phyloP scores from a whole-genome alignment of 1,139 yeast genomes.

The Yamadazyma blattariae region DNA sequence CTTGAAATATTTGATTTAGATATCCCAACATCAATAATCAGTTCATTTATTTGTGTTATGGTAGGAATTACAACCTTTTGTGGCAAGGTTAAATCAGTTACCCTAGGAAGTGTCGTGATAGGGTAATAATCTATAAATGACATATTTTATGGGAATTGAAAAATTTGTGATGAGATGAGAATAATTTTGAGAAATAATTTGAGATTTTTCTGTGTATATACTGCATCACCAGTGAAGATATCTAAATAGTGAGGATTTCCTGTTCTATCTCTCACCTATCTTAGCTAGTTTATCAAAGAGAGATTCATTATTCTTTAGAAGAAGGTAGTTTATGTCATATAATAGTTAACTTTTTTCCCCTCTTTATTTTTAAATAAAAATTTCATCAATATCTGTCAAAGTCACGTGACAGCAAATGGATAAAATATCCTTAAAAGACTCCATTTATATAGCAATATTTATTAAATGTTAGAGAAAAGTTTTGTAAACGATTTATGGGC shows the following conservation, averaged over 20 bases:
- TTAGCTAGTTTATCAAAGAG: too few species aligned
- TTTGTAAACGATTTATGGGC: too few species aligned
- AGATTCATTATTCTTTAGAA: too few species aligned
- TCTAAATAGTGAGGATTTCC: background rate
- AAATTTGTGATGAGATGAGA: constrained; percentile 9
- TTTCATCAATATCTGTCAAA: too few species aligned
- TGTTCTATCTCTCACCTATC: background rate
- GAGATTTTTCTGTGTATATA: background rate
- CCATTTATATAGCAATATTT: too few species aligned
- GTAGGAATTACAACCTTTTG: constrained; percentile 32
- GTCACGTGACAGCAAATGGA: too few species aligned
- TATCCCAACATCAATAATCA: constrained; percentile 56
- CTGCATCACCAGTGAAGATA: background rate
- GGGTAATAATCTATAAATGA: constrained; percentile 37
- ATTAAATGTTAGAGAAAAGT: too few species aligned
- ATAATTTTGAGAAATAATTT: background rate
- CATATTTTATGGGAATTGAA: constrained; percentile 16
- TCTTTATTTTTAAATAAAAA: too few species aligned
- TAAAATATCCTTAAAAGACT: too few species aligned
- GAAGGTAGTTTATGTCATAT: too few species aligned
- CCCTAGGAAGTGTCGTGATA: constrained; percentile 39
- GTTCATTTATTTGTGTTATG: constrained; percentile 21
- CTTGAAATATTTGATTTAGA: constrained; percentile 76
- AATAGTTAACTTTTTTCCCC: too few species aligned
- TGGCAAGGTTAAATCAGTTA: constrained; percentile 31